These are phyloP conservation scores for Boehmeria nivea DNA, from an alignment of 306 rosid species.

Conservation along the genomic window DNA sequence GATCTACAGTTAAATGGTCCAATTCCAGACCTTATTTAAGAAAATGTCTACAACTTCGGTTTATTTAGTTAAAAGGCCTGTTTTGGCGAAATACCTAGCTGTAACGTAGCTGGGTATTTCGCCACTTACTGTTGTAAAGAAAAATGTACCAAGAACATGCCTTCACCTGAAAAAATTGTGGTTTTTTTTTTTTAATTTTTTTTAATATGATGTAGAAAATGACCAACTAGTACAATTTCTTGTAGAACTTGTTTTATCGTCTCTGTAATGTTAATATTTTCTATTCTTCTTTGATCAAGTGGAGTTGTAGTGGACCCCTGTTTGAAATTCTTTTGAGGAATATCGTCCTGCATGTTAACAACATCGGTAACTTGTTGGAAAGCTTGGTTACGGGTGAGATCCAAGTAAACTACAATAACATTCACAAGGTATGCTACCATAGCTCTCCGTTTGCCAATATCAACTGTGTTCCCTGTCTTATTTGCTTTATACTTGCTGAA, in stretches of 20 bases:
- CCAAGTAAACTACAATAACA: constrained; percentile 74
- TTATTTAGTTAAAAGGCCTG: too few relatives aligned
- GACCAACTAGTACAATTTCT: too few relatives aligned
- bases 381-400: constrained; percentile 48
- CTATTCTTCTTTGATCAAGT: constrained; percentile 36
- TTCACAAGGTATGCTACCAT: constrained; percentile 57
- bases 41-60: too few relatives aligned
- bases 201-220: too few relatives aligned
- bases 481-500: constrained; percentile 30
- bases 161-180: too few relatives aligned
- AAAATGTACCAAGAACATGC: too few relatives aligned
- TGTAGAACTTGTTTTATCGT: background rate
- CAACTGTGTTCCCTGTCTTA: constrained; percentile 20
- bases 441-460: background rate
- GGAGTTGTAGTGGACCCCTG: constrained; percentile 83
- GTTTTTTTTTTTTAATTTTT: too few relatives aligned
- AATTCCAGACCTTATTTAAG: too few relatives aligned
- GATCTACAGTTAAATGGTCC: too few relatives aligned
- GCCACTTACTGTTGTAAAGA: too few relatives aligned
- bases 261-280: constrained; percentile 3
- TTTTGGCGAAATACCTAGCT: too few relatives aligned
- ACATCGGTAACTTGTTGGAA: constrained; percentile 42
- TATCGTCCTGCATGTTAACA: constrained; percentile 42
- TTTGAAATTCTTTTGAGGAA: constrained; percentile 64
- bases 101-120: too few relatives aligned